These are phyloP conservation scores for Monilinia laxa DNA, from an alignment of 2,329 filamentous ascomycete genomes.

Conservation along the genomic window DNA sequence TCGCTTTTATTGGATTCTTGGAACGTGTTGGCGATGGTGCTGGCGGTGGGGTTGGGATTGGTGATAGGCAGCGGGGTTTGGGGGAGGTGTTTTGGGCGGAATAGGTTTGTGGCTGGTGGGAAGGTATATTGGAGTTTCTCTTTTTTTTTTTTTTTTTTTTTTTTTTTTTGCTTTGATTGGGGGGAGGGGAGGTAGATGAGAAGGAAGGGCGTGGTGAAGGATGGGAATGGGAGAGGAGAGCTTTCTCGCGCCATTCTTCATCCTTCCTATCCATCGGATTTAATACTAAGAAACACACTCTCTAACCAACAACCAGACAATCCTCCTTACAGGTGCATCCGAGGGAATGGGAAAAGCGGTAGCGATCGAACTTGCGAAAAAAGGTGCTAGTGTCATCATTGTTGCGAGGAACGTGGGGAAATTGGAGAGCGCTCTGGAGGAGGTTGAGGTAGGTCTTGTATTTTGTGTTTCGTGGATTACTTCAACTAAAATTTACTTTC, in stretches of 20 bases:
- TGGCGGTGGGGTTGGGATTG: background rate
- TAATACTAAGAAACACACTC: background rate
- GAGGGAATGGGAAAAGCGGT: constrained; percentile 85
- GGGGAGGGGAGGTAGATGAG: too few relatives aligned
- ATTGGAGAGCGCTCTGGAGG: constrained; percentile 67
- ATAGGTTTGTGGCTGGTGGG: constrained; percentile 81
- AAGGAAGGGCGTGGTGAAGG: background rate
- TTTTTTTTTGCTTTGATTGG: background rate
- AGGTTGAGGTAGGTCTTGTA: constrained; percentile 55
- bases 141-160: background rate
- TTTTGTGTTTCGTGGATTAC: too few relatives aligned
- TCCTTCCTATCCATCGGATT: too few relatives aligned
- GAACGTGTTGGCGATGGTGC: too few relatives aligned
- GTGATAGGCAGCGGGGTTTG: background rate
- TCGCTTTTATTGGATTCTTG: background rate
- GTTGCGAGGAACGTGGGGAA: constrained; percentile 76
- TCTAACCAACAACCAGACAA: constrained; percentile 57
- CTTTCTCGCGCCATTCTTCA: too few relatives aligned
- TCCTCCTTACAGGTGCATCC: constrained; percentile 86
- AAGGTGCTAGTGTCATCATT: constrained; percentile 84
- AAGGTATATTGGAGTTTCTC: constrained; percentile 55
- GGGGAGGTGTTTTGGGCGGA: constrained; percentile 59
- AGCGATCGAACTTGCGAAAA: constrained; percentile 71
- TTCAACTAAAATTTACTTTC: background rate
- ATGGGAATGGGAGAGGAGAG: too few relatives aligned